These are phyloP conservation scores for Kitagawia praeruptora DNA, from an alignment of 129 eudicot genomes.

Conservation along the genomic window DNA sequence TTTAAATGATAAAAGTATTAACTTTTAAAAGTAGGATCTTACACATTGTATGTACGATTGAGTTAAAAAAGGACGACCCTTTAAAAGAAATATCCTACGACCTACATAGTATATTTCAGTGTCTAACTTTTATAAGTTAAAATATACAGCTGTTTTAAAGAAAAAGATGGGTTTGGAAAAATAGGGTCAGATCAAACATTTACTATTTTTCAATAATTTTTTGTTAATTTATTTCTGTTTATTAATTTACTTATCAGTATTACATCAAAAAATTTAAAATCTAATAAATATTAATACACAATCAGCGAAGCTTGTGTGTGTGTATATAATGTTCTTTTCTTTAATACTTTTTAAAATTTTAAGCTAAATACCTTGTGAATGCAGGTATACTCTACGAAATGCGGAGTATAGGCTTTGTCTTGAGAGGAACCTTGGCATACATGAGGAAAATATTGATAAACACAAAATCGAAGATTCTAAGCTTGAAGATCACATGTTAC, in stretches of 20 bases:
- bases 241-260: background rate
- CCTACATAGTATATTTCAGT: background rate
- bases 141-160: background rate
- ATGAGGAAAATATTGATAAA: slow-evolving; percentile 38
- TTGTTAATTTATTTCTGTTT: background rate
- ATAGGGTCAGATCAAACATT: background rate
- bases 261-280: background rate
- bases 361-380: slow-evolving; percentile 14
- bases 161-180: background rate
- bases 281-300: background rate
- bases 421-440: slow-evolving; percentile 79
- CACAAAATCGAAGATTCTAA: slow-evolving; percentile 37
- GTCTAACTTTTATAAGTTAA: background rate
- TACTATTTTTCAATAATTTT: background rate
- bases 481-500: slow-evolving; percentile 30
- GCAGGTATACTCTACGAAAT: slow-evolving; percentile 86
- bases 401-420: slow-evolving; percentile 95
- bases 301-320: background rate
- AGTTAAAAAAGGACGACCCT: background rate
- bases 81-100: background rate
- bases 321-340: background rate
- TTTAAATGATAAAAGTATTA: background rate
- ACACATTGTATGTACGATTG: background rate
- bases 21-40: background rate
- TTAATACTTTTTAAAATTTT: background rate